Evolutionary conservation across 2,329 filamentous ascomycete species (phyloP), one percentile per base, ranked within the genome.

Genomic region (Fusarium anthophilum): DNA sequence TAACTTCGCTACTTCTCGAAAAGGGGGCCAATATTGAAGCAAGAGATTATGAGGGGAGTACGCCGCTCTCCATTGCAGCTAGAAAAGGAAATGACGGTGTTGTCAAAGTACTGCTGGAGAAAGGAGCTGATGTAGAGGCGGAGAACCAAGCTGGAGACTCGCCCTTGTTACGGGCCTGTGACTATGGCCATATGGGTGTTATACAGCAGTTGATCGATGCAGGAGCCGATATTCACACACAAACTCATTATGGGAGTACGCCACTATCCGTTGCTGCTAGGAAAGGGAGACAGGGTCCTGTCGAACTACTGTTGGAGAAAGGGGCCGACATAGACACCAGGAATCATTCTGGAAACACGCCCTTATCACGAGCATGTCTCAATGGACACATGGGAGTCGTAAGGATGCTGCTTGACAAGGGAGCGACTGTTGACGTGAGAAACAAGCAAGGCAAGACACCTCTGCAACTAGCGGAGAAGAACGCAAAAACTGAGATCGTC

Each of bases 51-150:
- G 8, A 24, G 11, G 30, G 30, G 30, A 51, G 12, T 13, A 35
- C 48, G 9, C 44, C 61, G 2, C 43, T 63, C 6, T 30, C 35
- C 8, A 35, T 41, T 6, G 54, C 54, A 10, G n/a, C 61, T 12
- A 18, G 10, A 28, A 28, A 8, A 2, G 26, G 26, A 12, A 6
- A 26, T 3, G n/a, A n/a, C 0, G 41, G 3, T 2, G 14, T 26
- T n/a, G 32, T 58, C 3, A 39, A 24, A 20, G 2, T 35, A 2
- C 53, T 63, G 6, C 24, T 63, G 3, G 32, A 47, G 5, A 30
- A 35, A 2, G 60, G 35, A 2, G 60, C 54, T 12, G 8, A 58
- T 39, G 20, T 47, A 14, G 51, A 63, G 17, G 32, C 13, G 1
- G 32, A 28, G 17, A 18, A 41, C 6, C 18, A 26, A 9, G 32